Evolutionary conservation across 129 eudicot species (phyloP), one percentile per base, ranked within the genome.

Genomic region (Centella asiatica): DNA sequence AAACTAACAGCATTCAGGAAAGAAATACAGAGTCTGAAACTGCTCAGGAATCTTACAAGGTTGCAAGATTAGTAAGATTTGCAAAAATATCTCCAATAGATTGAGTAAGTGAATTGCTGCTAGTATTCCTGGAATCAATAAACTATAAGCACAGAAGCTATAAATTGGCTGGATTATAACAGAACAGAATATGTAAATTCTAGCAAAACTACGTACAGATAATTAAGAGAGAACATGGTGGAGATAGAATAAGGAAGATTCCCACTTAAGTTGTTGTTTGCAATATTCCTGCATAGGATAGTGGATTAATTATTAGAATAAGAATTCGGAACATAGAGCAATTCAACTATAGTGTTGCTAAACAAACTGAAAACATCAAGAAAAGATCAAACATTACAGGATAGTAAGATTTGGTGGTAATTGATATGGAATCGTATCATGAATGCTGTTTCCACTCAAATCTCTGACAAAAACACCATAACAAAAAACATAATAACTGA

Each of bases 361-460:
- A 56, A 9, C 67, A 70, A 40, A 54, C 14, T 47, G 42, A 27
- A 44, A 57, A 31, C 42, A 29, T 37, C 24, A 13, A 70, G 13
- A 42, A 60, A 59, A 37, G 57, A 55, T 15, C 39, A 61, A 58
- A 58, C 6, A 64, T 75, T 87, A 92, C 99, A 92, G 76, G 96
- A 70, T 84, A n/a, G 95, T 92, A 60, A 87, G 85, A 68, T 87
- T 87, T 27, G 88, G 90, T 2, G 99, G 99, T 60, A 92, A 64
- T 65, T 85, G 95, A 76, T 84, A 92, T 4, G 99, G 95, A 72
- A 92, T 72, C 10, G 87, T 24, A 45, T 92, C 99, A 49, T 84
- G 95, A 77, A 92, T 69, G 63, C 74, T 82, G 80, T 92, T 92
- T 69, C 83, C 84, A 67, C 99, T 92, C 76, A 92, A 50, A 73